phyloP scores from a whole-genome alignment of 371 early-diverging fungal genomes.

The Fennellomyces sp. region DNA sequence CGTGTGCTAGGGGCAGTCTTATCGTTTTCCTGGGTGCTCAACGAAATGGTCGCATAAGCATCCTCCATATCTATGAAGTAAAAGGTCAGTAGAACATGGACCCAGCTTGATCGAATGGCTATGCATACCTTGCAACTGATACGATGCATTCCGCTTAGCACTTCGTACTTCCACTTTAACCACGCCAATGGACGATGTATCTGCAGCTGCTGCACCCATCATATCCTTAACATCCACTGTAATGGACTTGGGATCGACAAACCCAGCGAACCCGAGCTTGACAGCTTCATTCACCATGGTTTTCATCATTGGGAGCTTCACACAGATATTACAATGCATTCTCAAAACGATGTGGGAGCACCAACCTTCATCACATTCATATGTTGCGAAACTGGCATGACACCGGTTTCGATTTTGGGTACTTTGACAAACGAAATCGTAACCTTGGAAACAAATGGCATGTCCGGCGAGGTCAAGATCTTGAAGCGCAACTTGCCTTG shows the following conservation, averaged over 20 bases:
- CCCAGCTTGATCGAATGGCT: neutral
- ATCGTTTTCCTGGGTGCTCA: slow-evolving; percentile 13
- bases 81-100: neutral
- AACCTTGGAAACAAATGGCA: slow-evolving; percentile 37
- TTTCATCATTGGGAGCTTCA: slow-evolving; percentile 34
- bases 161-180: slow-evolving; percentile 28
- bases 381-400: slow-evolving; percentile 36
- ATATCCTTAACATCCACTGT: slow-evolving; percentile 28
- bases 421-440: slow-evolving; percentile 32
- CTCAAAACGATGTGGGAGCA: neutral
- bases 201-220: slow-evolving; percentile 21
- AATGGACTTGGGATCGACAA: slow-evolving; percentile 39
- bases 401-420: slow-evolving; percentile 34
- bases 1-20: slow-evolving; percentile 26
- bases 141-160: slow-evolving; percentile 7
- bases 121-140: slow-evolving; percentile 2
- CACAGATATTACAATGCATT: neutral
- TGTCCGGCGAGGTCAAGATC: slow-evolving; percentile 29
- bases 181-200: slow-evolving; percentile 34
- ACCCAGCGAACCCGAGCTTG: slow-evolving; percentile 25
- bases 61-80: slow-evolving; percentile 31
- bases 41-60: slow-evolving; percentile 26
- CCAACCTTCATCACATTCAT: slow-evolving; percentile 38
- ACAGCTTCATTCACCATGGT: slow-evolving; percentile 33
- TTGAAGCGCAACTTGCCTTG: slow-evolving; percentile 36